Base-by-base conservation (phyloP, 495 filamentous ascomycete genomes). In the Lasiosphaeriaceae sp. region DNA sequence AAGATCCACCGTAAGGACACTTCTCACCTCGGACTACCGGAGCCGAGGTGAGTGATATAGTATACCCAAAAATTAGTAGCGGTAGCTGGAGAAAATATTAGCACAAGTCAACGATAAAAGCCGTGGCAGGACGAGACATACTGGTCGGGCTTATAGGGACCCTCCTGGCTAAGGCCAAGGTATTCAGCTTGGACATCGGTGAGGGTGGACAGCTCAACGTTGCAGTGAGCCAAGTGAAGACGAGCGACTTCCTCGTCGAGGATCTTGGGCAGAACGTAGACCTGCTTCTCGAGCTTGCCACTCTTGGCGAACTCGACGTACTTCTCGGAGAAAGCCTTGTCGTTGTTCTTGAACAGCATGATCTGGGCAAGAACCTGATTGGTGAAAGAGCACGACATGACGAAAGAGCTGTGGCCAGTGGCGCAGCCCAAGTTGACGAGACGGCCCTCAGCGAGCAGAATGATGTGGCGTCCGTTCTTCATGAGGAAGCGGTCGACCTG, bases 311-410 rank as follows among this genome's bases (percentile, higher is more conserved):
- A 98, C 77, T 97, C 94, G 67, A 89, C 80, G 77, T 97, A 97
- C 82, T 96, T 96, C 73, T 86, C 77, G 73, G 88, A 83, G 74
- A 97, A 98, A 51, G 76, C 87, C 68, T 80, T 82, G 67, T 98
- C 93, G 72, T 87, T 82, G 65, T 86, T 86, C 86, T 97, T 97
- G 88, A 78, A 98, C 61, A 98, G 82, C 81, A 96, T 89, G 77
- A 98, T 98, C 80, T 98, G 94, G 24, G 94, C 94, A 71, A 98
- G 90, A 62, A 97, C 94, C 84, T 98, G 94, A 86, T 98, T 98
- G 81, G 93, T 96, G 88, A 98, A 98, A 59, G 92, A 97, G 89
- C 94, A 98, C 62, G 90, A 96, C 94, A 98, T 97, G 84, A 98
- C 94, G 80, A 98, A 98, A 48, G 93, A 97, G 66, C 92, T 96